Base-by-base conservation (phyloP, 805 yeast species). In the Barnettozyma populi region DNA sequence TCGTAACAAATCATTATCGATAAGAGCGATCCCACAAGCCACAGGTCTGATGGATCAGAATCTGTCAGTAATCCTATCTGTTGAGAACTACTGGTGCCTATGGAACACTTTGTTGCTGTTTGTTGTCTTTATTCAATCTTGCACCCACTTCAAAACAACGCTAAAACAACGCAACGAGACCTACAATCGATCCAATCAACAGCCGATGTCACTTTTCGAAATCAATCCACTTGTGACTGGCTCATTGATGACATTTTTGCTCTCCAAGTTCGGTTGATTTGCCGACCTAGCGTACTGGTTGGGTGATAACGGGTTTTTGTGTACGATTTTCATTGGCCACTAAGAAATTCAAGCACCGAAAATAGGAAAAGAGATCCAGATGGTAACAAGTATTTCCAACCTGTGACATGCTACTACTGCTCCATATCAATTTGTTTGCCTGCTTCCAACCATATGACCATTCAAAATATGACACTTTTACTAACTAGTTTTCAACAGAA, bases 131-230 rank as follows among this genome's bases (percentile, higher is more conserved):
- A 16, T 8, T 39, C 25, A 36, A 36, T 21, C 40, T 14, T 16
- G 37, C 13, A 35, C 18, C 37, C 20, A 35, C 37, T 7, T 35
- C 37, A 35, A 36, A 36, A 36, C 40, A 36, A 21, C 40, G 40
- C 24, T 8, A 27, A 36, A 36, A 36, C 40, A 36, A 36, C 40
- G 80, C 51, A 73, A 63, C 19, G 70, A 53, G 5, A 63, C 53
- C 9, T 76, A 64, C 41, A 21, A 23, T 37, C 27, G 5, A 5
- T 21, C 29, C 29, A 35, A 35, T 35, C 16, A 11, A 29, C 32
- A 29, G 5, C 16, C 4, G 5, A 13, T 9, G n/a, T 11, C 16
- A 11, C 16, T 3, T 14, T 29, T 3, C 32, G 16, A 14, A 16
- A 16, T 4, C 5, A 16, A 14, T 29, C 32, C 13, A 29, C n/a